phyloP scores from a whole-genome alignment of 768 basidiomycete species.

The Cystofilobasidium capitatum region DNA sequence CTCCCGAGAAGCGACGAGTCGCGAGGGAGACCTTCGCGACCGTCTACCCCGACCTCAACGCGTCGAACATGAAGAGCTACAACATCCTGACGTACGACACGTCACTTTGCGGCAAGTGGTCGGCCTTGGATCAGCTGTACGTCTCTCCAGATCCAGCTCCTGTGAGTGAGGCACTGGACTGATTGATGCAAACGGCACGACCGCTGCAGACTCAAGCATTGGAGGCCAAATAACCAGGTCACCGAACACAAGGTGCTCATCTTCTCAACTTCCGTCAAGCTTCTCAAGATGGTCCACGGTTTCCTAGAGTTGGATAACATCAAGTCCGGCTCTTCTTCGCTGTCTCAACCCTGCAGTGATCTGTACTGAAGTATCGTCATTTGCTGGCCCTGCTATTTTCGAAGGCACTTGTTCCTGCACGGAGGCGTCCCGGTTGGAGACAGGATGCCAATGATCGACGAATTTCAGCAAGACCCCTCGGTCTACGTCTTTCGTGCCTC shows the following conservation, averaged over 20 bases:
- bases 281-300: conserved; percentile 67
- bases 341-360: background rate
- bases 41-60: background rate
- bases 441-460: conserved; percentile 82
- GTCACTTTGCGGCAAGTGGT: background rate
- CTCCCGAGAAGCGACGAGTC: background rate
- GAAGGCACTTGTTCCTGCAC: conserved; percentile 17
- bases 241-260: conserved; percentile 52
- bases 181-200: too few species aligned
- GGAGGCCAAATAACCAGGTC: conserved; percentile 7
- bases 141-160: background rate
- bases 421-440: conserved; percentile 6
- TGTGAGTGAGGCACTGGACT: background rate
- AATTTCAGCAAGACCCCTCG: conserved; percentile 63
- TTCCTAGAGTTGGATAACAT: background rate
- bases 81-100: background rate
- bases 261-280: conserved; percentile 84
- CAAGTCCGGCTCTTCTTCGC: background rate
- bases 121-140: background rate
- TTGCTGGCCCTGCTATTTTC: background rate
- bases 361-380: background rate
- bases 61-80: background rate
- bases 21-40: background rate
- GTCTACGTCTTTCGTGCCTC: conserved; percentile 55
- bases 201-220: background rate